phyloP scores from a whole-genome alignment of 208 protist genomes.

The Herpetomonas tarakana region DNA sequence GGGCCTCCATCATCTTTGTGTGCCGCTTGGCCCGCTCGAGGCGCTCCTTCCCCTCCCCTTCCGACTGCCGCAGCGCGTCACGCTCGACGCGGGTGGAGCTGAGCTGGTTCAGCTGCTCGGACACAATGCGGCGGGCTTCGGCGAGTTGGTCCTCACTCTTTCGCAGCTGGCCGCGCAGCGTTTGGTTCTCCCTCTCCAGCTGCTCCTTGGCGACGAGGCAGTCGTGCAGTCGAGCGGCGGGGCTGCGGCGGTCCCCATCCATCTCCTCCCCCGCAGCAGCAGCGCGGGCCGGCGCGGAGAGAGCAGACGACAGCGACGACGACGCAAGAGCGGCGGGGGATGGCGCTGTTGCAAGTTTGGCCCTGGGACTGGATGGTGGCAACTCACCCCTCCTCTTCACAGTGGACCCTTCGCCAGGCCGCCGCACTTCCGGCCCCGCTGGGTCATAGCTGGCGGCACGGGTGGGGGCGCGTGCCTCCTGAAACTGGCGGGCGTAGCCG shows the following conservation, averaged over 20 bases:
- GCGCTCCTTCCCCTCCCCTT: conserved; percentile 36
- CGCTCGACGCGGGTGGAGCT: conserved; percentile 35
- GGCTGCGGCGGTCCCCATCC: conserved; percentile 13
- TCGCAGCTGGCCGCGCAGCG: conserved; percentile 35
- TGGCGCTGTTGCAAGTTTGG: no score
- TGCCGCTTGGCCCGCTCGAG: conserved; percentile 45
- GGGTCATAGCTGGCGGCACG: no score
- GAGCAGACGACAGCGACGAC: no score
- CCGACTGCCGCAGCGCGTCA: conserved; percentile 34
- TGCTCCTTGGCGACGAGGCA: conserved; percentile 56
- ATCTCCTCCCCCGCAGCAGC: no score
- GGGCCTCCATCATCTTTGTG: conserved; percentile 25
- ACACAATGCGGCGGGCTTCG: conserved; percentile 62
- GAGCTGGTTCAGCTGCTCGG: conserved; percentile 70
- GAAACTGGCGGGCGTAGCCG: no score
- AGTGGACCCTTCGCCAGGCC: no score
- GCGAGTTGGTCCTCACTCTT: conserved; percentile 41
- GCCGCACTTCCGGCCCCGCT: no score
- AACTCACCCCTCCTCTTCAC: no score
- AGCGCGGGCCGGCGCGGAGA: no score
- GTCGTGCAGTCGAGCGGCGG: conserved; percentile 51
- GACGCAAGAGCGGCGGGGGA: no score
- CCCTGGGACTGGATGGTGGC: no score
- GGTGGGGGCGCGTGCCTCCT: no score
- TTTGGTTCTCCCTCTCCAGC: conserved; percentile 53